Conservation (phyloP, 2,329 filamentous ascomycete species). For the Periconia macrospinosa region DNA sequence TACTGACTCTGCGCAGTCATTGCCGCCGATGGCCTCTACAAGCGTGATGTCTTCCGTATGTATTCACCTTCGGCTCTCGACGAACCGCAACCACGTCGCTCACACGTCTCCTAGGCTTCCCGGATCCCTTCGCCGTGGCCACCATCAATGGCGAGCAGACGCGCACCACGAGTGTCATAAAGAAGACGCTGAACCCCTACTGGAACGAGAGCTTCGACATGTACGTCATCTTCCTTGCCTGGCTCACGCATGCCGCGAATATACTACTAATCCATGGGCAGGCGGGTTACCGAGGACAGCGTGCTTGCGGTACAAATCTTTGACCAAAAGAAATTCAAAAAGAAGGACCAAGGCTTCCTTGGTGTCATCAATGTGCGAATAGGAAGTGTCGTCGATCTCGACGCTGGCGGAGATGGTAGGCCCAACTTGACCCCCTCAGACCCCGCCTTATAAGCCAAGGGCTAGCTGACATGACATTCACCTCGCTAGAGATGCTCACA, state of each 20-base stretch:
- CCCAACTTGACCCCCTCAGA: constrained; percentile 1
- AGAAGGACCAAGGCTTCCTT: constrained; percentile 99
- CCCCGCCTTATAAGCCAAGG: background rate
- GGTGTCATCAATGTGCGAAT: constrained; percentile 97
- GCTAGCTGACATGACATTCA: constrained; percentile 23
- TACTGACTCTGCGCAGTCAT: constrained; percentile 68
- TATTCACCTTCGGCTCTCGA: too few species aligned
- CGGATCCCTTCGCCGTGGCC: constrained; percentile 95
- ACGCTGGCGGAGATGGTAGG: constrained; percentile 87
- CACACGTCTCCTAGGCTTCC: constrained; percentile 69
- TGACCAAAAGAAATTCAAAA: constrained; percentile 99
- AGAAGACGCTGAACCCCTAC: constrained; percentile 98
- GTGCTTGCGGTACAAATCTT: constrained; percentile 98
- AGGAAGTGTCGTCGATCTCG: constrained; percentile 89
- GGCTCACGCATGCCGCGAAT: constrained; percentile 22
- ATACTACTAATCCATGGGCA: constrained; percentile 43
- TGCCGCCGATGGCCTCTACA: constrained; percentile 96
- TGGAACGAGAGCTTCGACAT: constrained; percentile 99
- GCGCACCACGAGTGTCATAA: constrained; percentile 95
- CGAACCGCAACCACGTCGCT: constrained; percentile 19
- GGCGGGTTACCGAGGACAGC: constrained; percentile 89
- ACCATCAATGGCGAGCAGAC: constrained; percentile 98
- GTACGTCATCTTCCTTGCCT: constrained; percentile 57
- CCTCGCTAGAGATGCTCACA: constrained; percentile 82
- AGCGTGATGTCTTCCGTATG: constrained; percentile 98